These are phyloP conservation scores for Nakaseomyces glabratus DNA, from an alignment of 1,139 yeast species.

Conservation along the genomic window DNA sequence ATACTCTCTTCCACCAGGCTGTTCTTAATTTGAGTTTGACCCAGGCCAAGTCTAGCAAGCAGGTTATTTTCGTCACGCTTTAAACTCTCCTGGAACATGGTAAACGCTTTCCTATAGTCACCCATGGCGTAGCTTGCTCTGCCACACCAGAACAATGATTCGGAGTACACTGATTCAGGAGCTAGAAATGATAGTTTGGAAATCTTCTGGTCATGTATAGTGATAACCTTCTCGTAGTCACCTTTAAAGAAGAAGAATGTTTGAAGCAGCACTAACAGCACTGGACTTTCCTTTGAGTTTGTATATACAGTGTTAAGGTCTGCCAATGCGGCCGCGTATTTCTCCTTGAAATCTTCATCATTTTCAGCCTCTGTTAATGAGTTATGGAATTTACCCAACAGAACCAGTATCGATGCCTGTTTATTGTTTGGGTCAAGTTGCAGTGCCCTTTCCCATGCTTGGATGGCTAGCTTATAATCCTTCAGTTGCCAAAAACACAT, in stretches of 20 bases:
- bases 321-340: conserved; percentile 39
- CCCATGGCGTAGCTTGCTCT: conserved; percentile 55
- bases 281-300: conserved; percentile 31
- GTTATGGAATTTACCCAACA: conserved; percentile 60
- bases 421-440: conserved; percentile 54
- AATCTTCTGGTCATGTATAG: conserved; percentile 47
- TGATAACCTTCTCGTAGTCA: conserved; percentile 48
- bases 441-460: conserved; percentile 74
- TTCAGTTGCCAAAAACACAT: conserved; percentile 85
- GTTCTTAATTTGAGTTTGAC: conserved; percentile 73
- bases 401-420: conserved; percentile 53
- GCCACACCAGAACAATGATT: conserved; percentile 79
- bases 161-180: conserved; percentile 46
- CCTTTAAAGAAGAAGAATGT: conserved; percentile 53
- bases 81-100: conserved; percentile 61
- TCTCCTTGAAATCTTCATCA: conserved; percentile 49
- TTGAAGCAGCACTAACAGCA: conserved; percentile 40
- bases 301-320: conserved; percentile 28
- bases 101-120: conserved; percentile 62
- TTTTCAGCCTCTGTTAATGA: conserved; percentile 37
- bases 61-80: conserved; percentile 53
- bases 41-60: conserved; percentile 72
- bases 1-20: conserved; percentile 76
- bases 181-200: conserved; percentile 21
- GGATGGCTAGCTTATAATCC: conserved; percentile 65